A percentile compares a stretch with the other conserved stretches of the same genome.
Evolutionary conservation across 495 filamentous ascomycete genomes (phyloP).

Genomic region (Apodospora peruviana): DNA sequence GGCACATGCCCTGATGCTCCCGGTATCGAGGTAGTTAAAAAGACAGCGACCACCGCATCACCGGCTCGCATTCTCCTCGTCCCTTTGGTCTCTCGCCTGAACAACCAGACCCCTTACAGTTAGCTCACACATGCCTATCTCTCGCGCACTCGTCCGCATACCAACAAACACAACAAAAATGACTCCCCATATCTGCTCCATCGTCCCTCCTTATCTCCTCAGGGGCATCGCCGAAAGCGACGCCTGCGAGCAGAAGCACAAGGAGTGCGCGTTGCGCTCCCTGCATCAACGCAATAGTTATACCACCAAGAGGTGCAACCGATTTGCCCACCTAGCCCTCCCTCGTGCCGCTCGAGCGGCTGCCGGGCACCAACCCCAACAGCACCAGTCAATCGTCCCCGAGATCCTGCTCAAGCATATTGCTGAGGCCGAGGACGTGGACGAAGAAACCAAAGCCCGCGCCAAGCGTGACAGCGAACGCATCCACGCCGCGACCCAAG

Average conservation of each 20-base stretch:
- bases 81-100: no score
- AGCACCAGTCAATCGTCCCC: slow-evolving; percentile 27
- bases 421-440: slow-evolving; percentile 26
- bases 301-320: slow-evolving; percentile 21
- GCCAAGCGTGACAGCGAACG: slow-evolving; percentile 32
- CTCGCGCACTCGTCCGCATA: no score
- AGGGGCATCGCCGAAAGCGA: slow-evolving; percentile 26
- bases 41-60: no score
- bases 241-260: slow-evolving; percentile 16
- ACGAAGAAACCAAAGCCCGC: slow-evolving; percentile 26
- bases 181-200: slow-evolving; percentile 23
- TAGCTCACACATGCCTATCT: no score
- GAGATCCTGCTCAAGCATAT: slow-evolving; percentile 33
- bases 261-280: slow-evolving; percentile 19
- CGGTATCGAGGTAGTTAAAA: no score
- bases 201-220: slow-evolving; percentile 36
- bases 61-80: no score
- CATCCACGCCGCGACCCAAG: slow-evolving; percentile 17
- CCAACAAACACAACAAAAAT: no score
- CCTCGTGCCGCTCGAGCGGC: slow-evolving; percentile 13
- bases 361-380: slow-evolving; percentile 2
- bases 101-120: no score
- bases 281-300: slow-evolving; percentile 21
- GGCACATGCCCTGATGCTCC: no score
- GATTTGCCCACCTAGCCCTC: slow-evolving; percentile 21